Evolutionary conservation across 176 grass and related monocot species (phyloP), one percentile per base, ranked within the genome.

Genomic region (Zea luxurians): DNA sequence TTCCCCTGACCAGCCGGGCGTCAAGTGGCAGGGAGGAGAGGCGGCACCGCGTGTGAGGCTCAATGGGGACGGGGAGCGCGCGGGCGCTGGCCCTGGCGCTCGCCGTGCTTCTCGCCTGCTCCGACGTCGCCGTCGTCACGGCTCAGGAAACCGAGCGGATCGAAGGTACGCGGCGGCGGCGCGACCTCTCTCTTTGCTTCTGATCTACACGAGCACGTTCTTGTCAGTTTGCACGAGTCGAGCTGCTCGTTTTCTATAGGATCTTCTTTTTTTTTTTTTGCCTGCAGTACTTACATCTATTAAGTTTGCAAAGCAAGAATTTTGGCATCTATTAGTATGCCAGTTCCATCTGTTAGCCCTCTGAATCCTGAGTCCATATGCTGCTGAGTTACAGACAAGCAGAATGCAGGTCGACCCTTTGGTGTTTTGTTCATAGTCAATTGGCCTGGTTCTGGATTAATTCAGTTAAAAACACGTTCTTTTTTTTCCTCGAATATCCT

Each of bases 101-200:
- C 54, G 72, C 54, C 72, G 17, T 75, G 54, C 10, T 75, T 4
- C 38, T 75, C 54, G 52, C 49, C 72, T 59, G 9, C 72, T 41
- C 54, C 38, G 37, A 0, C 72, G 6, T 74, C 5, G 53, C 40
- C 0, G 50, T 15, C 16, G 72, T 55, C 54, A 44, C 38, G 54
- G 72, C 54, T 37, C 72, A 75, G 72, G 72, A 60, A 8, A 75
- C 72, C n/a, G 72, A 75, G 72, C 72, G 72, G 72, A 75, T 75
- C 72, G 54, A 75, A 75, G 72, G 72, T 75, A 42, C 71, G 15
- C 53, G 16, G 13, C 45, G 10, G 3, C 35, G 7, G 65, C 8
- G 16, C 16, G 17, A 21, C n/a, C n/a, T n/a, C 52, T 20, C 18
- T 21, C 18, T 10, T 8, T 55, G 53, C 17, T 69, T 17, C 7